phyloP scores from a whole-genome alignment of 148 eudicot genomes.

The Oxyria digyna region DNA sequence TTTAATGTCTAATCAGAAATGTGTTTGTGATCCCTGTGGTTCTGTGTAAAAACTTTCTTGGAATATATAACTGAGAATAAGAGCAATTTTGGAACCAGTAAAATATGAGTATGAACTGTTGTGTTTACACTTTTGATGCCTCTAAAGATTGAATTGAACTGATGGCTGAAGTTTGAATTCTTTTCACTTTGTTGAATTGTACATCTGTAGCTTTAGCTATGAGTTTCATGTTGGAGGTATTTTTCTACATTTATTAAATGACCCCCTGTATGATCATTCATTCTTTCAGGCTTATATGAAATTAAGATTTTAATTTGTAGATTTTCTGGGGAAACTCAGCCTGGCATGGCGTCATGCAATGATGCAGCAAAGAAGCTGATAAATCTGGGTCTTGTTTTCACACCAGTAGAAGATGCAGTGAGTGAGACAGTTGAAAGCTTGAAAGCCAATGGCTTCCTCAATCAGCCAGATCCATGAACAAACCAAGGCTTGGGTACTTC shows the following conservation, averaged over 20 bases:
- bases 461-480: constrained; percentile 11
- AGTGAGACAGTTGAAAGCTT: constrained; percentile 54
- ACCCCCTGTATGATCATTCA: neutral
- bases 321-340: constrained; percentile 69
- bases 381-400: constrained; percentile 56
- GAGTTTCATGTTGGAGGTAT: neutral
- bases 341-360: constrained; percentile 52
- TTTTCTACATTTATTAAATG: neutral
- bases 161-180: neutral
- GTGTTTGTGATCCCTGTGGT: neutral
- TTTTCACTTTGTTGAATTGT: neutral
- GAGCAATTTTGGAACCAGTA: neutral
- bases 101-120: neutral
- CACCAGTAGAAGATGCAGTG: constrained; percentile 59
- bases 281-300: neutral
- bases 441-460: constrained; percentile 43
- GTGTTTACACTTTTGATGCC: neutral
- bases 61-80: neutral
- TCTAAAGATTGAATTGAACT: neutral
- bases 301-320: constrained; percentile 16
- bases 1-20: too few relatives aligned
- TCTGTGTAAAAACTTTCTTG: neutral
- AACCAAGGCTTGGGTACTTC: neutral
- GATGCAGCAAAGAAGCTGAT: constrained; percentile 76
- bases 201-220: neutral